Base-by-base conservation (phyloP, 345 rosid species). In the Gossypium longicalyx region DNA sequence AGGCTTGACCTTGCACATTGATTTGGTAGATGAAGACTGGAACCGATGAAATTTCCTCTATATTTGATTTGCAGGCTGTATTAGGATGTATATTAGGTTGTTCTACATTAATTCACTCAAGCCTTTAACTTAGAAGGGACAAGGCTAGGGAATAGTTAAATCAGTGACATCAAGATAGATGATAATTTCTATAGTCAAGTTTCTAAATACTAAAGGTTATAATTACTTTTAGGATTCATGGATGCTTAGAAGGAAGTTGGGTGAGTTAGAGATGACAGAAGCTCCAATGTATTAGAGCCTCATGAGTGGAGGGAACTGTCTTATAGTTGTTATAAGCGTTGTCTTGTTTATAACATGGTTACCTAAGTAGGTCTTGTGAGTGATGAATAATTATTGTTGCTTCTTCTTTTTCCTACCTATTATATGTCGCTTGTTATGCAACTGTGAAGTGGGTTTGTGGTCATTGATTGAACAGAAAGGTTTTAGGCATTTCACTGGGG, bases 11-110 rank as follows among this genome's bases (percentile, higher is more conserved):
- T 49, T 63, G 51, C 16, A 44, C 11, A 1, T 5, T 74, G 70
- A 17, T 74, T 51, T 29, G 67, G 20, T 27, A 49, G 29, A 49
- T 38, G 48, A 74, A 74, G 52, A 17, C 29, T 48, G 59, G 70
- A 67, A 62, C 16, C 16, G 2, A 2, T 48, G 57, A 17, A 11
- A 72, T 12, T 71, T 38, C 43, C 49, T 12, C 9, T 38, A 20
- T 41, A 12, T 38, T 47, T 48, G 57, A 67, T 67, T 67, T 47
- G 19, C 10, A 48, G 43, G 41, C 16, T 41, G 49, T 12, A 7
- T 45, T 43, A 65, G 69, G 69, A 41, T 41, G 25, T 45, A 23
- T 47, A 23, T 59, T 22, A 13, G 20, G 38, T 12, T 12, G 22
- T 47, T 67, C 41, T 23, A 13, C 22, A 67, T 23, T 67, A 67